Percentiles rank a stretch among this genome's conserved stretches.
Evolutionary conservation across 192 early-diverging fungal genomes (phyloP).

Genomic region (Podila epicladia): DNA sequence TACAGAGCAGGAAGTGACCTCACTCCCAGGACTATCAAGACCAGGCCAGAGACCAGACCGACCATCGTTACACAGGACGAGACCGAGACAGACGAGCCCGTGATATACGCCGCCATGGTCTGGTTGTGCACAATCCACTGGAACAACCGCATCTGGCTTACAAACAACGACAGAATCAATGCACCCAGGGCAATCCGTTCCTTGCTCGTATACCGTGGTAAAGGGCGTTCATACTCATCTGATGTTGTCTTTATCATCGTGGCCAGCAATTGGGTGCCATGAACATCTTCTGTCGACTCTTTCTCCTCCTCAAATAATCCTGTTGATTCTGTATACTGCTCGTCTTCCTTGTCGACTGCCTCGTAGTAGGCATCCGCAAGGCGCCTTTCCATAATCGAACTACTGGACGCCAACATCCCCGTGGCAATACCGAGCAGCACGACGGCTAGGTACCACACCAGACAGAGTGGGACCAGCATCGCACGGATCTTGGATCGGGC

Average conservation of each 20-base stretch:
- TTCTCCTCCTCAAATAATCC: not conserved
- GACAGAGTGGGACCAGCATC: conserved; percentile 12
- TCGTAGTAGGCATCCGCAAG: not conserved
- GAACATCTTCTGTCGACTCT: not conserved
- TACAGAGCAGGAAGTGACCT: conserved; percentile 5
- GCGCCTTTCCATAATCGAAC: conserved; percentile 20
- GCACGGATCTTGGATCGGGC: conserved; percentile 4
- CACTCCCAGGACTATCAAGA: conserved; percentile 3
- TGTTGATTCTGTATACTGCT: not conserved
- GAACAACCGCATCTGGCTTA: conserved; percentile 31
- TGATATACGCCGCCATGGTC: not conserved
- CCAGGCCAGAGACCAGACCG: conserved; percentile 5
- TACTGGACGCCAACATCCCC: conserved; percentile 30
- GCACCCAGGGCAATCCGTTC: not conserved
- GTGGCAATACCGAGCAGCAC: conserved; percentile 21
- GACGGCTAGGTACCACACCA: conserved; percentile 18
- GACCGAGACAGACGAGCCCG: not conserved
- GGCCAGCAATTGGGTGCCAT: not conserved
- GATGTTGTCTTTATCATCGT: not conserved
- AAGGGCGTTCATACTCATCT: not conserved
- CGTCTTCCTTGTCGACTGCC: conserved; percentile 1
- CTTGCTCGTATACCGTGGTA: not conserved
- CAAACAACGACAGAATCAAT: conserved; percentile 13
- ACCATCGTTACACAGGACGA: conserved; percentile 15
- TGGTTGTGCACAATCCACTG: conserved; percentile 24